Conservation (phyloP, 2,329 filamentous ascomycete genomes). For the Juglanconis oblonga region DNA sequence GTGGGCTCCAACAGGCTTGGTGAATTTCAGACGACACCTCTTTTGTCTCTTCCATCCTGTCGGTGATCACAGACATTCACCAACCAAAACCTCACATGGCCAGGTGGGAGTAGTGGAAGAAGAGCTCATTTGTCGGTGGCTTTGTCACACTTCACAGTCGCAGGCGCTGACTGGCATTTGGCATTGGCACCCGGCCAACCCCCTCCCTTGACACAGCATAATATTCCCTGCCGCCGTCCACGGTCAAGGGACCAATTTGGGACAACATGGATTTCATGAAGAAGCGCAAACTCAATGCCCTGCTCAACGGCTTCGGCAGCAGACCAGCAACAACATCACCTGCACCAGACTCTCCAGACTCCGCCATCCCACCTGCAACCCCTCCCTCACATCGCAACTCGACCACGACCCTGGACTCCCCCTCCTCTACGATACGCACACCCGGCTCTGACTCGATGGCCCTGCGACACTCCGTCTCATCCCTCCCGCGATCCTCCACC, state of each 20-base stretch:
- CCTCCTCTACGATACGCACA: conserved; percentile 17
- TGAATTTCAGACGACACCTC: no score
- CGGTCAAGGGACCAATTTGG: neutral
- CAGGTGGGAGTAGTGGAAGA: neutral
- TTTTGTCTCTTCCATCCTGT: no score
- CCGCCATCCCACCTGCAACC: conserved; percentile 27
- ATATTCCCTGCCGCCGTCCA: neutral
- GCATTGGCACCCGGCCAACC: neutral
- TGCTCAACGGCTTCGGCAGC: conserved; percentile 65
- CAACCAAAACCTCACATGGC: no score
- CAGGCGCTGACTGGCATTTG: neutral
- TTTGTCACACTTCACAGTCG: neutral
- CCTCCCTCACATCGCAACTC: conserved; percentile 13
- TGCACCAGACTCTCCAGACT: conserved; percentile 33
- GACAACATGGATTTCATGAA: conserved; percentile 35
- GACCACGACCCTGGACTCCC: conserved; percentile 11
- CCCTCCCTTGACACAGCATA: neutral
- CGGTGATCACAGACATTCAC: no score
- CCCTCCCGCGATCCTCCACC: conserved; percentile 20
- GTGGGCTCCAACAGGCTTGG: no score
- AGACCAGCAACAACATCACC: conserved; percentile 34
- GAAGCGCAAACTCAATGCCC: conserved; percentile 79
- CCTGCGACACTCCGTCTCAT: conserved; percentile 22
- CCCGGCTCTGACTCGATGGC: conserved; percentile 22
- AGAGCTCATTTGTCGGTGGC: neutral